Percentiles rank a stretch among this genome's conserved stretches.
Conservation (phyloP, 495 filamentous ascomycete genomes). For the Podospora pseudopauciseta region DNA sequence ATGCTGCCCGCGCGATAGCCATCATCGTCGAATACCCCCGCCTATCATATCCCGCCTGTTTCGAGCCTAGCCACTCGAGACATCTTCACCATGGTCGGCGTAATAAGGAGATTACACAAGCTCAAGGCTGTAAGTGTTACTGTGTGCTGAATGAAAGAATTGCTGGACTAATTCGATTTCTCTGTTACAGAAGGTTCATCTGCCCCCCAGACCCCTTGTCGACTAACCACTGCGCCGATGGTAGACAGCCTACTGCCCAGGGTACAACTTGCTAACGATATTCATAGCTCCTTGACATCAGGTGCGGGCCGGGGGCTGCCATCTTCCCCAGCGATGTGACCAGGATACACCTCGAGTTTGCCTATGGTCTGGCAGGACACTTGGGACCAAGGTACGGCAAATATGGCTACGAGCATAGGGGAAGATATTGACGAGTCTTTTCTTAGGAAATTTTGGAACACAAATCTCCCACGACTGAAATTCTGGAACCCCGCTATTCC, state of each 20-base stretch:
- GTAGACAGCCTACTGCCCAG: not conserved
- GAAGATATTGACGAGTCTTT: not conserved
- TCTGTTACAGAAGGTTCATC: slow-evolving; percentile 39
- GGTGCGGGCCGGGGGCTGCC: slow-evolving; percentile 76
- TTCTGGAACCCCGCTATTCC: slow-evolving; percentile 84
- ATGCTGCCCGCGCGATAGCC: slow-evolving; percentile 9
- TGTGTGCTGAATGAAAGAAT: not conserved
- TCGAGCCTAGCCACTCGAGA: slow-evolving; percentile 16
- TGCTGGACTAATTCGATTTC: slow-evolving; percentile 10
- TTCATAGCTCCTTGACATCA: slow-evolving; percentile 63
- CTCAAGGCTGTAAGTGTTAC: slow-evolving; percentile 64
- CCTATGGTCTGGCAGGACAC: slow-evolving; percentile 61
- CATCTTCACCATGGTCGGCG: slow-evolving; percentile 65
- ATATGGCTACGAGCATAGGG: not conserved
- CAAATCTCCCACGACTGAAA: slow-evolving; percentile 79
- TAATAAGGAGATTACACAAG: slow-evolving; percentile 73
- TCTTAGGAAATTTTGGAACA: slow-evolving; percentile 78
- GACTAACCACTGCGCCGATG: not conserved
- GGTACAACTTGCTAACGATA: not conserved
- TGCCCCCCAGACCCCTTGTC: slow-evolving; percentile 12
- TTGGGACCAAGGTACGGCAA: slow-evolving; percentile 70
- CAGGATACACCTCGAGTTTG: slow-evolving; percentile 80
- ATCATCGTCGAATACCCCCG: slow-evolving; percentile 8
- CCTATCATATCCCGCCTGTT: slow-evolving; percentile 6
- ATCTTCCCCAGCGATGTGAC: slow-evolving; percentile 76